Conservation (phyloP, 768 basidiomycete genomes). For the Rickenella mellea region DNA sequence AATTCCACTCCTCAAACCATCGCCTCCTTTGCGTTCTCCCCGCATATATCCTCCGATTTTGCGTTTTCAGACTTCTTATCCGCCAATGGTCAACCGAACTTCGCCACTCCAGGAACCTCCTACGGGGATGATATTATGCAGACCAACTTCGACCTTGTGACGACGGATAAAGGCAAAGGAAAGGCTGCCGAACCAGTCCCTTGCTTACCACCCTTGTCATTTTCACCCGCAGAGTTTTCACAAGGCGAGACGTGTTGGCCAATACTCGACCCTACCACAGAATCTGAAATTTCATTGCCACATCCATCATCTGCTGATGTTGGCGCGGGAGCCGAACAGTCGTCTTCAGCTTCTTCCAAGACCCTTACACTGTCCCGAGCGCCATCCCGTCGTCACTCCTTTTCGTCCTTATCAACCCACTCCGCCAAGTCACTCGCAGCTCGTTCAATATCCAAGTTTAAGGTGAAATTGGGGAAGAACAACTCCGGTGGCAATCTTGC, state of each 20-base stretch:
- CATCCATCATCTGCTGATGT: conserved; percentile 28
- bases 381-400: conserved; percentile 42
- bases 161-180: conserved; percentile 39
- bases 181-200: conserved; percentile 48
- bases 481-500: conserved; percentile 41
- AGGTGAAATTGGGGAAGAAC: conserved; percentile 33
- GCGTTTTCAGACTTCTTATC: conserved; percentile 1
- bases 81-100: background rate
- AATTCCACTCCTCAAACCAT: conserved; percentile 19
- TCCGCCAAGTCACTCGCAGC: conserved; percentile 33
- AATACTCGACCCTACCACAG: conserved; percentile 15
- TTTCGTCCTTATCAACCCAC: conserved; percentile 41
- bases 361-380: conserved; percentile 12
- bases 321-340: conserved; percentile 8
- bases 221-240: conserved; percentile 44
- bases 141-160: conserved; percentile 8
- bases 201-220: conserved; percentile 54
- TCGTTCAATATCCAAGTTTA: conserved; percentile 38
- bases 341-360: conserved; percentile 10
- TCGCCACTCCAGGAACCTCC: conserved; percentile 3
- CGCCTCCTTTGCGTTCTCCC: conserved; percentile 11
- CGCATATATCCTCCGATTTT: conserved; percentile 2
- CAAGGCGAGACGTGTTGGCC: conserved; percentile 32
- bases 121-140: conserved; percentile 4
- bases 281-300: conserved; percentile 4